Evolutionary conservation across 1,284 basidiomycete species (phyloP).

Genomic region (Tremellales sp.): DNA sequence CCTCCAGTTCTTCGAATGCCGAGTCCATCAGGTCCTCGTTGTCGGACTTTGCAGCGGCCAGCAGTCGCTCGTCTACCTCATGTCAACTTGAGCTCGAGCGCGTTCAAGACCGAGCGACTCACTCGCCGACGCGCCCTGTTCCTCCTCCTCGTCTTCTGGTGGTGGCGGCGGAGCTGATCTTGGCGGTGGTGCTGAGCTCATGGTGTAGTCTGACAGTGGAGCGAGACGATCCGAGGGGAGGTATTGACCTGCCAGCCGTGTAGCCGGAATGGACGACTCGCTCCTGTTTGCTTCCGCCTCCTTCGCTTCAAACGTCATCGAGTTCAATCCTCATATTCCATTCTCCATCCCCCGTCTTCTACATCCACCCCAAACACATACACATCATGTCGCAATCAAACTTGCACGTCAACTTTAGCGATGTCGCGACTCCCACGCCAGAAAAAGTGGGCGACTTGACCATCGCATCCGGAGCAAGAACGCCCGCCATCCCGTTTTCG

Average conservation of each 20-base stretch:
- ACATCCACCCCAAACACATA: no score
- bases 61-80: constrained; percentile 64
- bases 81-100: constrained; percentile 6
- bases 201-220: no score
- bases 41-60: constrained; percentile 70
- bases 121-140: constrained; percentile 43
- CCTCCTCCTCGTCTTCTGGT: constrained; percentile 30
- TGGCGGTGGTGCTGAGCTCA: constrained; percentile 17
- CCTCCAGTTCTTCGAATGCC: constrained; percentile 57
- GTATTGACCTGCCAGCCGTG: no score
- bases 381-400: constrained; percentile 12
- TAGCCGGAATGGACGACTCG: no score
- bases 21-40: constrained; percentile 66
- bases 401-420: constrained; percentile 26
- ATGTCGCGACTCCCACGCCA: constrained; percentile 20
- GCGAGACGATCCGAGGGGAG: no score
- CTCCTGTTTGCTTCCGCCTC: no score
- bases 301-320: no score
- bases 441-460: constrained; percentile 21
- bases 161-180: constrained; percentile 40
- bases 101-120: no score
- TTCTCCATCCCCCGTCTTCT: no score
- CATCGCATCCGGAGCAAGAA: constrained; percentile 7
- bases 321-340: no score
- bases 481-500: constrained; percentile 43